Base-by-base conservation (phyloP, 305 asterid genomes). In the Fraxinus baroniana region DNA sequence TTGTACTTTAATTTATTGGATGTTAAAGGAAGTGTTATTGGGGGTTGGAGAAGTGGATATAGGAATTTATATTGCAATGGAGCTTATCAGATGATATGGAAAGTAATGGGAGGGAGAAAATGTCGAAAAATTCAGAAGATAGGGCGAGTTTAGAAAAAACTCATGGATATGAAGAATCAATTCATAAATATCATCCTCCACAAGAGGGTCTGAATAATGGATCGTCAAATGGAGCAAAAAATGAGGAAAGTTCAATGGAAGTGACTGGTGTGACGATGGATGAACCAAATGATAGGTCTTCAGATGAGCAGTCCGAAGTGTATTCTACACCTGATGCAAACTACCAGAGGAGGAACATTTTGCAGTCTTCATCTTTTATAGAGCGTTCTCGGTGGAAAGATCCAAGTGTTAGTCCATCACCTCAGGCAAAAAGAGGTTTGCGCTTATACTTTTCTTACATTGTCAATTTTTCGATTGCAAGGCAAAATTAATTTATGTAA, bases 381-480 rank as follows among this genome's bases (percentile, higher is more conserved):
- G 90, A 89, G 82, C 88, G 74, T 83, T 83, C 90, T 39, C 85
- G 46, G 41, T 80, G 78, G 35, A 88, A 81, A 75, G 89, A 85
- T 74, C 68, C 32, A 74, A 86, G 85, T 83, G 46, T 64, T 76
- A 88, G 90, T 84, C 86, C 91, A 22, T 85, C 88, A 13, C 88
- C 90, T 83, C 86, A 3, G 66, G 85, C 83, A 52, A 86, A 26
- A 79, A 88, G 86, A 92, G 95, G 98, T 94, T 78, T 81, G 91
- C 30, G 37, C 79, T 82, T 83, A 46, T 74, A 35, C 46, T 76
- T 85, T 30, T 78, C 41, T 44, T 5, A n/a, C 37, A 3, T 12
- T 13, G 36, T 68, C 74, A 68, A 68, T 28, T 71, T 71, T n/a
- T 32, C 18, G 2, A 12, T 71, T 33, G 44, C 17, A 71, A 71